Base-by-base conservation (phyloP, 169 alveolate species). In the Eimeria tenella region DNA sequence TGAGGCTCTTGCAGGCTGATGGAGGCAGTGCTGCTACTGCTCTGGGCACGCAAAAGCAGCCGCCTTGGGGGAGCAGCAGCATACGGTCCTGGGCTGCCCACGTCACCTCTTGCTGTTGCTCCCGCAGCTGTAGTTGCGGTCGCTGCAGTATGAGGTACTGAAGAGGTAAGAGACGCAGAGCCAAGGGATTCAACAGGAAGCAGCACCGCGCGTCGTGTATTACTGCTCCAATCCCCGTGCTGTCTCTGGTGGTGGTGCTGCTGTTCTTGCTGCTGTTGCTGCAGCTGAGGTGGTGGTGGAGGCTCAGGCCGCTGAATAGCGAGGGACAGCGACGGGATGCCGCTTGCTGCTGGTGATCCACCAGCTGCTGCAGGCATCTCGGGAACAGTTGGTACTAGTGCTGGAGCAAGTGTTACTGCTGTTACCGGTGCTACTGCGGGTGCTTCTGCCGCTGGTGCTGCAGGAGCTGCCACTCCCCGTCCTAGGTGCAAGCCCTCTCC, bases 1-100 rank as follows among this genome's bases (percentile, higher is more conserved):
- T 75, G 86, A 17, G 86, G 86, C 25, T 75, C 86, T 19, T 50
- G 86, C 23, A 75, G 25, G 63, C 65, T 49, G 63, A 75, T 50
- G 63, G 86, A 75, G 65, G 63, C 65, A 5, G 9, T 50, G 86
- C 63, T 75, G 86, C 86, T 75, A 62, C 77, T 68, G 77, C 77
- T 68, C 42, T 68, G 77, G n/a, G 77, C n/a, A 15, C 77, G 11
- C 77, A 68, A 31, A 9, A 75, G 63, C 86, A 42, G 60, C 86
- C 86, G 86, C 25, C 86, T 17, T 17, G 86, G 55, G 56, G 56
- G 56, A 71, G 50, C 53, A 73, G 55, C 50, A 23, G 82, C 53
- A 73, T 31, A 42, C 4, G 86, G 15, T 11, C 10, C 63, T 58
- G 65, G 86, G 63, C 86, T 75, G 10, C 86, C 10, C 0, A 4